Conservation (phyloP, 164 flowering plant species). For the Nymphaea colorata region DNA sequence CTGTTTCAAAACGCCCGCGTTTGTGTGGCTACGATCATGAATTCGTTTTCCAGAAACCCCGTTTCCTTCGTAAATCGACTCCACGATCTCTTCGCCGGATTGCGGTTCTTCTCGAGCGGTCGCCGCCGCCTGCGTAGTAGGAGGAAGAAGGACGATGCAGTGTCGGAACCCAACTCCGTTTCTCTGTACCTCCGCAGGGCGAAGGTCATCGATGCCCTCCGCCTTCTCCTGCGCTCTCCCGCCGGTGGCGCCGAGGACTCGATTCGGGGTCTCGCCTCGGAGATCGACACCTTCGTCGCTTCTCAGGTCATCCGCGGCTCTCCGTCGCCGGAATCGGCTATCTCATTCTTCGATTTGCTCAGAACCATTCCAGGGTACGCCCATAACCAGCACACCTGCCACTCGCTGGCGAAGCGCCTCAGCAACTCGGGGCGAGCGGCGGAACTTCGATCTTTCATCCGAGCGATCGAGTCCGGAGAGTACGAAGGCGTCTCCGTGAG, state of each 20-base stretch:
- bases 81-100: neutral
- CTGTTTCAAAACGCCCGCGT: neutral
- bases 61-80: neutral
- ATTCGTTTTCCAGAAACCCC: neutral
- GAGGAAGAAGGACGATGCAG: neutral
- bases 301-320: slow-evolving; percentile 62
- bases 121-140: neutral
- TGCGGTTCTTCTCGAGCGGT: neutral
- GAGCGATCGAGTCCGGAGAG: slow-evolving; percentile 36
- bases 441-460: slow-evolving; percentile 42
- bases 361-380: slow-evolving; percentile 28
- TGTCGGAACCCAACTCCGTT: slow-evolving; percentile 10
- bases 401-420: slow-evolving; percentile 55
- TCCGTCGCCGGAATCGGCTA: slow-evolving; percentile 65
- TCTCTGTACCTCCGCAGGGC: slow-evolving; percentile 67
- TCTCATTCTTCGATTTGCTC: slow-evolving; percentile 39
- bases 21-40: neutral
- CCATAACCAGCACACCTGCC: slow-evolving; percentile 37
- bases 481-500: slow-evolving; percentile 32
- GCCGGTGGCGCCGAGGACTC: slow-evolving; percentile 3
- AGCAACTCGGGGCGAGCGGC: slow-evolving; percentile 30
- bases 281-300: slow-evolving; percentile 61
- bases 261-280: neutral
- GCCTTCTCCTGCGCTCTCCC: slow-evolving; percentile 56
- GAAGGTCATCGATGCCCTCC: slow-evolving; percentile 57